Conservation (phyloP, 805 yeast genomes). For the Metschnikowia cubensis region DNA sequence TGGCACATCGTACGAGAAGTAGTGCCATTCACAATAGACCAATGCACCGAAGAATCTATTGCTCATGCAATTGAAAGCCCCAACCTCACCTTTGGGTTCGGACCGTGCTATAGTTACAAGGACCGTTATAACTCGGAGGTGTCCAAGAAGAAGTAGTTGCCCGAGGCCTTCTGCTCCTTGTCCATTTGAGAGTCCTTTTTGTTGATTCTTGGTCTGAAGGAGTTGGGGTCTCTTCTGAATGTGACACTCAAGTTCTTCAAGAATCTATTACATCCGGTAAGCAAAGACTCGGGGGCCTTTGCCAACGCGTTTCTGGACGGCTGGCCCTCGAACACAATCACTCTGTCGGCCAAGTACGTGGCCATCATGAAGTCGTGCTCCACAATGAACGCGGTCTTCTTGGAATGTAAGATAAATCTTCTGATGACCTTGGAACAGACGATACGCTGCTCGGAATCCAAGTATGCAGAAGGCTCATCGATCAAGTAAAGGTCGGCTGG, state of each 20-base stretch:
- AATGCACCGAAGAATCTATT: conserved; percentile 11
- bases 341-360: conserved; percentile 97
- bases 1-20: conserved; percentile 17
- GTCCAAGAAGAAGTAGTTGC: conserved; percentile 96
- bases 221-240: conserved; percentile 98
- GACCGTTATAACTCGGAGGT: conserved; percentile 37
- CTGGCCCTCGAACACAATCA: conserved; percentile 94
- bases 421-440: conserved; percentile 97
- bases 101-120: conserved; percentile 8
- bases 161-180: conserved; percentile 88
- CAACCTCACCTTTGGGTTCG: conserved; percentile 5
- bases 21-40: conserved; percentile 16
- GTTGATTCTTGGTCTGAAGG: conserved; percentile 98
- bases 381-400: conserved; percentile 98
- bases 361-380: conserved; percentile 99
- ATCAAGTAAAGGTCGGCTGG: conserved; percentile 95
- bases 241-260: conserved; percentile 96
- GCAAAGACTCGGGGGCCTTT: conserved; percentile 82
- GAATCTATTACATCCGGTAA: conserved; percentile 96
- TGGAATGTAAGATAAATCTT: conserved; percentile 91
- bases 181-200: conserved; percentile 98
- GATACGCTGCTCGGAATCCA: conserved; percentile 99
- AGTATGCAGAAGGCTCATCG: conserved; percentile 98
- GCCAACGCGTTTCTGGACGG: conserved; percentile 88
- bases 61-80: conserved; percentile 19